phyloP scores from a whole-genome alignment of 1,284 basidiomycete species.

The Lentinula novae-zelandiae region DNA sequence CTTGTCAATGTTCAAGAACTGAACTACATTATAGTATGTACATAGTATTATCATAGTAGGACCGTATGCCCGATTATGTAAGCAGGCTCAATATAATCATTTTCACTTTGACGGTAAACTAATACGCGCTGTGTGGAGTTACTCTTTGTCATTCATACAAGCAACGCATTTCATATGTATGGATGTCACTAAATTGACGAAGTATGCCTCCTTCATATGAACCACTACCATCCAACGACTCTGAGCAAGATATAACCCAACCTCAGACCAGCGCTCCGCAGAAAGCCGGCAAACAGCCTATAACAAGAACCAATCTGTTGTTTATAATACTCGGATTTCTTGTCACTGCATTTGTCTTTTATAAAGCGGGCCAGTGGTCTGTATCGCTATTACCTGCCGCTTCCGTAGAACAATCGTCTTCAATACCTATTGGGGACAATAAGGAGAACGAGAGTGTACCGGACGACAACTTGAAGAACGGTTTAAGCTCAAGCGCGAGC shows the following conservation, averaged over 20 bases:
- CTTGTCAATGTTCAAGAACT: no score
- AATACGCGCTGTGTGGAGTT: no score
- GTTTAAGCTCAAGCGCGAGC: background rate
- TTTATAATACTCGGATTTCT: constrained; percentile 29
- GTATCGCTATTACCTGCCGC: constrained; percentile 12
- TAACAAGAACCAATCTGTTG: constrained; percentile 3
- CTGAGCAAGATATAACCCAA: constrained; percentile 9
- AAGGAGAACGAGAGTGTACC: background rate
- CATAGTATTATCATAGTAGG: no score
- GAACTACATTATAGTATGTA: no score
- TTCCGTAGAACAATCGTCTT: background rate
- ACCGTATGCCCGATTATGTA: no score
- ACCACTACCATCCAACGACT: constrained; percentile 18
- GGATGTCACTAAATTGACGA: no score
- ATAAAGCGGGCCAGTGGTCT: constrained; percentile 44
- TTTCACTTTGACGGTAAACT: no score
- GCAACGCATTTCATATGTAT: no score
- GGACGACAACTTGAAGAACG: constrained; percentile 1
- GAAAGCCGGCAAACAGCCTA: background rate
- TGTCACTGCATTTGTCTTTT: constrained; percentile 37
- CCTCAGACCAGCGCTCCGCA: background rate
- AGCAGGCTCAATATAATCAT: no score
- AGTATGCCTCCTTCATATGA: constrained; percentile 15
- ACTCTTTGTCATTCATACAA: no score
- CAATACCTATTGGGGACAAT: background rate